Evolutionary conservation across 106 monocot species (phyloP), one percentile per base, ranked within the genome.

Genomic region (Ottelia alismoides): DNA sequence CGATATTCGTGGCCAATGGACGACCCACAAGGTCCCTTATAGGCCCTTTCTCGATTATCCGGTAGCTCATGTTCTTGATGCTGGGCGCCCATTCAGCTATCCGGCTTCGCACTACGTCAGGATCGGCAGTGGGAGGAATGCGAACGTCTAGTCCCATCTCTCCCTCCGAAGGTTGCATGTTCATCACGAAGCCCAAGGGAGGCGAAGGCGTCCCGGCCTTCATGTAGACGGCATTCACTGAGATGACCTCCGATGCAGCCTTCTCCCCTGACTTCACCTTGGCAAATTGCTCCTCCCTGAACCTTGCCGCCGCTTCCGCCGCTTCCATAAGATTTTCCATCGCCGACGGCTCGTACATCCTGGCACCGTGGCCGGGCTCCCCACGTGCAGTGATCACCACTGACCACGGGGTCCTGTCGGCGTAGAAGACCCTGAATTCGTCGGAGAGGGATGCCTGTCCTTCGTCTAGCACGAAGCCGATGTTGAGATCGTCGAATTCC

Each of bases 101-200:
- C 68, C 78, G 75, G 66, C 62, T 78, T 64, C 30, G 75, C 47
- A 88, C 17, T 27, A 65, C 25, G 48, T 76, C 78, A 45, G 65
- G 45, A 46, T 84, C 69, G 60, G 46, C 64, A 28, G 84, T 81
- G 27, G 93, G 93, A 26, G 88, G 88, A 54, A 94, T 58, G 11
- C 88, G 83, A 48, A 94, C 19, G 74, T 94, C 84, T 74, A 81
- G 84, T 7, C 88, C 93, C 23, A 62, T 68, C 60, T 88, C 94
- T 25, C 70, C 88, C 69, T 96, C 94, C 52, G 94, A 96, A 54
- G 94, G 81, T 79, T 96, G 94, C 76, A 85, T 56, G 26, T 96
- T 88, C 94, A 88, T 96, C 25, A 75, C 80, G 76, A 84, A 96
- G 75, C 88, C 94, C 94, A 89, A 88, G 24, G 63, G 74, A 47